Evolutionary conservation across 352 stramenopile genomes (phyloP), one percentile per base, ranked within the genome.

Genomic region (Globisporangium mamillatum): DNA sequence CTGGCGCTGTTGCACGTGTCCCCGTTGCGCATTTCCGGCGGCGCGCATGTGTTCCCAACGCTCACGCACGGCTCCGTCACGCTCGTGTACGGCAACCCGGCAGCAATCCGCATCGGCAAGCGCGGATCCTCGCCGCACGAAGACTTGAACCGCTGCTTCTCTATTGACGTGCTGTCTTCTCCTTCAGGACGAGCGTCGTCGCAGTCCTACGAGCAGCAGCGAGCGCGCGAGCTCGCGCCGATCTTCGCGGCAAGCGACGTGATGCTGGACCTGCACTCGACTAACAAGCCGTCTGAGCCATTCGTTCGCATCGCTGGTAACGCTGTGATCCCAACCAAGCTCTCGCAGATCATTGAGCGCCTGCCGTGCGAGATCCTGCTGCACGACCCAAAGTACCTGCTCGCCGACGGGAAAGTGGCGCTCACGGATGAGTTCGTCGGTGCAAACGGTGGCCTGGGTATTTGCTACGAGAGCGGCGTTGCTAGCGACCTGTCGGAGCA

Each of bases 341-440:
- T 80, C 38, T 57, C 73, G 66, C 64, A 67, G 22, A 63, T 90
- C n/a, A 77, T 71, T 9, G 65, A 66, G 34, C 76, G 76, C 0
- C 61, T 90, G 29, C 83, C 84, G 41, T 82, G 79, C 59, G 64
- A 81, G 6, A 86, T 89, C 29, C 46, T 92, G 59, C 70, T 94
- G 50, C 80, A 86, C n/a, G 86, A 94, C 72, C 80, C 81, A 10
- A 69, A 76, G 32, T 77, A 86, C 55, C 62, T 88, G 59, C 71
- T 92, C 34, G 86, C 79, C 0, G 80, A 84, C 53, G 86, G 84
- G 4, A 64, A 67, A 12, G 73, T 91, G 27, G 83, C 81, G 54
- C 74, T 91, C 44, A 91, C 84, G 41, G 86, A 94, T 62, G 86
- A 94, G 65, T 94, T 82, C 63, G 84, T 90, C 14, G 78, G 80